A percentile compares a stretch with the other conserved stretches of the same genome.
Conservation (phyloP, 768 basidiomycete genomes). For the Boletus coccyginus region DNA sequence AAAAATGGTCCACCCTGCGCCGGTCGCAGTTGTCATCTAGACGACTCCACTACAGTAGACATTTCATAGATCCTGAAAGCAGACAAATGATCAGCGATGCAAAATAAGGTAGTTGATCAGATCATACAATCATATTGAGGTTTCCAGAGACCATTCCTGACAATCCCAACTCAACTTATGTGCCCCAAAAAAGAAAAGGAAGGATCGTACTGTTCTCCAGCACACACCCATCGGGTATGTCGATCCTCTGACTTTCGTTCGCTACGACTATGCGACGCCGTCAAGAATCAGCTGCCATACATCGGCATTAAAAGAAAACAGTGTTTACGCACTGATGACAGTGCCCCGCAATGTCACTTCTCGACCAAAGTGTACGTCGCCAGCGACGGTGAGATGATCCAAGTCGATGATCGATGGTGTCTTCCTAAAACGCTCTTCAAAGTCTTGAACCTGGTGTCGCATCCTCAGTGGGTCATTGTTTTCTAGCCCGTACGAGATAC, state of each 20-base stretch:
- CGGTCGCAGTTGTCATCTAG: not conserved
- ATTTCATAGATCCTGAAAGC: constrained; percentile 8
- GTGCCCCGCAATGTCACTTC: constrained; percentile 86
- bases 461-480: not conserved
- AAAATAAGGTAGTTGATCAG: not conserved
- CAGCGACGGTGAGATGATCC: constrained; percentile 92
- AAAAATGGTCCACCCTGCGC: not conserved
- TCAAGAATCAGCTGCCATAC: not conserved
- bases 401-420: constrained; percentile 89
- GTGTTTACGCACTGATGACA: constrained; percentile 59
- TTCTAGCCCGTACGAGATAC: not conserved
- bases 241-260: constrained; percentile 78
- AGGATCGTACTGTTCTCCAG: constrained; percentile 57
- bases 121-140: constrained; percentile 67
- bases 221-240: constrained; percentile 80
- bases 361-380: constrained; percentile 87
- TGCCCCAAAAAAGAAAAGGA: not conserved
- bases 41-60: not conserved
- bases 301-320: not conserved
- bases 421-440: constrained; percentile 94
- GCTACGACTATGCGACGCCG: constrained; percentile 52
- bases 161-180: not conserved
- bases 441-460: constrained; percentile 64
- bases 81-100: not conserved
- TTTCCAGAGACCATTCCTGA: constrained; percentile 77